Evolutionary conservation across 2,329 filamentous ascomycete species (phyloP).

Genomic region (Cladosporium sp.): DNA sequence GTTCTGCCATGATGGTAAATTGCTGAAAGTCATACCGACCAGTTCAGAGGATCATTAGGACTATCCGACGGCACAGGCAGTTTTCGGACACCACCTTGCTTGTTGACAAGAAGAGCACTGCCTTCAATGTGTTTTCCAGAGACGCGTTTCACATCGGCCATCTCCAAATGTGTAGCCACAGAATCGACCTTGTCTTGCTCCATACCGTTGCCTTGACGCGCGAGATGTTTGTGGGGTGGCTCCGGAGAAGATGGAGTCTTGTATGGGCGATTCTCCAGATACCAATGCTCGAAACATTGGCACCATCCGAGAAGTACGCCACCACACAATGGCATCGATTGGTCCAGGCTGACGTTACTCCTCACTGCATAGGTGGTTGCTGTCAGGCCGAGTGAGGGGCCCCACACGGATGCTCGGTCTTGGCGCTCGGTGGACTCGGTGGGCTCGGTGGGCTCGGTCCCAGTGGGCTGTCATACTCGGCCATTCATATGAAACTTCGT

Average conservation of each 20-base stretch:
- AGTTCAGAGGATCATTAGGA: neutral
- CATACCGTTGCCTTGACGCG: neutral
- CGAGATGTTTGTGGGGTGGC: neutral
- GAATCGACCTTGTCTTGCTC: neutral
- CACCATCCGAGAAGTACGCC: neutral
- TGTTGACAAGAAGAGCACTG: neutral
- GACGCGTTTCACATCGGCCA: neutral
- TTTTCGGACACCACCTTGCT: neutral
- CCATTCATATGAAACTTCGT: neutral
- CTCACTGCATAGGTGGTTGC: neutral
- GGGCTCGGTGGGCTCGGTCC: neutral
- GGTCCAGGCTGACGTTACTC: neutral
- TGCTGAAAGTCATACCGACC: neutral
- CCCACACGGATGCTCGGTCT: neutral
- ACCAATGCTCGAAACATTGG: neutral
- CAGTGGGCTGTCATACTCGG: neutral
- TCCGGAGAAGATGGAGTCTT: neutral
- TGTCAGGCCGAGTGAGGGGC: neutral
- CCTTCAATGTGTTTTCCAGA: neutral
- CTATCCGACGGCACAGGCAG: neutral
- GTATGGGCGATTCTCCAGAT: neutral
- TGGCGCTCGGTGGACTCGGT: conserved; percentile 1
- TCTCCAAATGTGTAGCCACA: neutral
- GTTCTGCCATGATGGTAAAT: neutral
- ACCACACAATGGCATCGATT: neutral